A percentile compares a stretch with the other conserved stretches of the same genome.
Conservation (phyloP, 192 early-diverging fungal species). For the Martensiomyces pterosporus region DNA sequence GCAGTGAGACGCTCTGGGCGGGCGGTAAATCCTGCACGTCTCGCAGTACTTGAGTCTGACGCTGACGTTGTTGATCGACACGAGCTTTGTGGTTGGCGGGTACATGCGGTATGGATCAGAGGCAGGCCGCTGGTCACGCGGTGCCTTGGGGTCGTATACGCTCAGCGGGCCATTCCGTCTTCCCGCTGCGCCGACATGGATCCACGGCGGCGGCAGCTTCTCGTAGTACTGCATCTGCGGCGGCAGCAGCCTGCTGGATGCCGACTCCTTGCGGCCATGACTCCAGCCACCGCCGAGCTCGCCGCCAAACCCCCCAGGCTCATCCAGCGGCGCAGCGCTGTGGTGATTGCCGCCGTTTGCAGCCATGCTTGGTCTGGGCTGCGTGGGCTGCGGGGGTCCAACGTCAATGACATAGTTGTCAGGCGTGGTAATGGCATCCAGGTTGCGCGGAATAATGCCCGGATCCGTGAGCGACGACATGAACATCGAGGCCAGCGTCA, state of each 20-base stretch:
- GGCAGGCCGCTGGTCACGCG: constrained; percentile 15
- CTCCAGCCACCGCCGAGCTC: too few species aligned
- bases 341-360: neutral
- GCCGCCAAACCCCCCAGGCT: too few species aligned
- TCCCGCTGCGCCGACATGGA: constrained; percentile 29
- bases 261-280: too few species aligned
- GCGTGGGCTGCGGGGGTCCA: constrained; percentile 2
- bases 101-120: constrained; percentile 23
- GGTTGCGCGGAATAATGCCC: constrained; percentile 68
- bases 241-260: too few species aligned
- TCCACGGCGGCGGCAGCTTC: constrained; percentile 50
- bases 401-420: constrained; percentile 35
- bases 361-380: too few species aligned
- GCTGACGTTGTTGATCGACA: constrained; percentile 57
- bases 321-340: too few species aligned
- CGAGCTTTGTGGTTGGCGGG: constrained; percentile 51
- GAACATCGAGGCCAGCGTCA: constrained; percentile 64
- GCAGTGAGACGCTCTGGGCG: constrained; percentile 86
- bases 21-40: constrained; percentile 84
- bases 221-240: constrained; percentile 52
- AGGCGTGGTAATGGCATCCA: constrained; percentile 53
- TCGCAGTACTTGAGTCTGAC: constrained; percentile 85
- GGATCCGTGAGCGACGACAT: constrained; percentile 75
- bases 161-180: constrained; percentile 21
- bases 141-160: constrained; percentile 39